A percentile compares a stretch with the other conserved stretches of the same genome.
These are phyloP conservation scores for Teunomyces lycoperdinae DNA, from an alignment of 805 yeast genomes.

Conservation along the genomic window DNA sequence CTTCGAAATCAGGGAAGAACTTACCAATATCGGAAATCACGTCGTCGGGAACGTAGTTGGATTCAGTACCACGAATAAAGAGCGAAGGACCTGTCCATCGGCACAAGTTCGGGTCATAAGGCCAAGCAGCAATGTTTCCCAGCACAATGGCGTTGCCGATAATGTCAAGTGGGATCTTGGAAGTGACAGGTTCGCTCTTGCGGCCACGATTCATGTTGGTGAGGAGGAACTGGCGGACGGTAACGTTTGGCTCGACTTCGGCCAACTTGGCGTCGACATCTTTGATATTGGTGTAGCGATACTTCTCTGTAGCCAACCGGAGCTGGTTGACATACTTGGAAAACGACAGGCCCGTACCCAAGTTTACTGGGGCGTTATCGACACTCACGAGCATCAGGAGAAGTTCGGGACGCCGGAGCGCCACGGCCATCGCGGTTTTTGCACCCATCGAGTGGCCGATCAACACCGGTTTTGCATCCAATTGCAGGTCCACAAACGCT, in stretches of 20 bases:
- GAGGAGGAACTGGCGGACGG: slow-evolving; percentile 73
- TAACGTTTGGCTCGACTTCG: slow-evolving; percentile 56
- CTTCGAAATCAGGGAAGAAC: slow-evolving; percentile 75
- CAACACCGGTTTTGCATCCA: slow-evolving; percentile 50
- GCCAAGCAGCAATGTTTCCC: slow-evolving; percentile 74
- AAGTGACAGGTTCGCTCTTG: slow-evolving; percentile 38
- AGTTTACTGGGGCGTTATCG: slow-evolving; percentile 85
- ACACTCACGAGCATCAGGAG: slow-evolving; percentile 68
- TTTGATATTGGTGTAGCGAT: slow-evolving; percentile 46
- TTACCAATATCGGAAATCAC: slow-evolving; percentile 66
- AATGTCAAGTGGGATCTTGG: slow-evolving; percentile 70
- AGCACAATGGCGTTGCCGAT: slow-evolving; percentile 62
- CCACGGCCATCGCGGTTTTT: slow-evolving; percentile 85
- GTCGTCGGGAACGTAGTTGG: slow-evolving; percentile 82
- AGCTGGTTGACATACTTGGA: slow-evolving; percentile 65
- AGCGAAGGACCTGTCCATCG: slow-evolving; percentile 71
- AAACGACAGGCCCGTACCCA: slow-evolving; percentile 54
- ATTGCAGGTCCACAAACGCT: slow-evolving; percentile 52
- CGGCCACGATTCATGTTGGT: slow-evolving; percentile 58
- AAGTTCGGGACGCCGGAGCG: slow-evolving; percentile 62
- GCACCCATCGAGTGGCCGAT: slow-evolving; percentile 94
- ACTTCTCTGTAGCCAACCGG: slow-evolving; percentile 50
- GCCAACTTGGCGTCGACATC: slow-evolving; percentile 67
- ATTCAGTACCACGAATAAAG: slow-evolving; percentile 75
- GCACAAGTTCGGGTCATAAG: slow-evolving; percentile 52